A percentile compares a stretch with the other conserved stretches of the same genome.
Conservation (phyloP, 1,284 basidiomycete species). For the Cystobasidium sp. region DNA sequence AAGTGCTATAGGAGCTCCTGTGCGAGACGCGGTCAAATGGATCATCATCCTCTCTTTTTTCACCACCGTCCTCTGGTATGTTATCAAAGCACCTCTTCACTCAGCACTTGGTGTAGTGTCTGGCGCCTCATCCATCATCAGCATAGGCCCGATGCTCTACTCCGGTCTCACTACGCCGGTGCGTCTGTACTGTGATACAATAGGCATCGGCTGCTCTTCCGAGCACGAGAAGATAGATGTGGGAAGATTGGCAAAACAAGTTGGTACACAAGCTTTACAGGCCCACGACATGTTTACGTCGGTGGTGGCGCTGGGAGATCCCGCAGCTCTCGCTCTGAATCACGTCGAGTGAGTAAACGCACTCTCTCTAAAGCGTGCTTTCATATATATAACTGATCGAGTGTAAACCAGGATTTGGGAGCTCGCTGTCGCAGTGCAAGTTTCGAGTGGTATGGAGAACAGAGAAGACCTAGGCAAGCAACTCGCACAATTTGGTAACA, state of each 20-base stretch:
- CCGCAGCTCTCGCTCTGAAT: conserved; percentile 45
- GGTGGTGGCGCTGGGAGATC: conserved; percentile 47
- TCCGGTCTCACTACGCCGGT: background rate
- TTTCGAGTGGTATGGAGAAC: conserved; percentile 48
- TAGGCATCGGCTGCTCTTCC: conserved; percentile 9
- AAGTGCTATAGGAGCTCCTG: background rate
- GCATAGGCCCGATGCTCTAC: background rate
- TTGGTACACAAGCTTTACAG: conserved; percentile 41
- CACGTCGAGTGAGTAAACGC: conserved; percentile 46
- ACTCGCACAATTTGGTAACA: conserved; percentile 48
- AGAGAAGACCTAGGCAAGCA: conserved; percentile 44
- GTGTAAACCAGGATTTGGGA: conserved; percentile 46
- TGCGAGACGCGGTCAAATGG: conserved; percentile 20
- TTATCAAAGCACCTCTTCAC: background rate
- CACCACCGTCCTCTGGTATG: background rate
- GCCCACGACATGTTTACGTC: conserved; percentile 52
- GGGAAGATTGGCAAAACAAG: conserved; percentile 25
- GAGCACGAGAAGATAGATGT: conserved; percentile 22
- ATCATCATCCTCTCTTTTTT: conserved; percentile 1
- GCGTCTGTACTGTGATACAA: background rate
- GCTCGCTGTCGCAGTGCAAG: conserved; percentile 50
- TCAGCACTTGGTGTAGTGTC: conserved; percentile 1
- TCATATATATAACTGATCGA: background rate
- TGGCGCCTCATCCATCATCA: background rate
- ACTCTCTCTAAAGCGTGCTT: background rate